phyloP scores from a whole-genome alignment of 805 yeast genomes.

The Pichia gijzeniarum region DNA sequence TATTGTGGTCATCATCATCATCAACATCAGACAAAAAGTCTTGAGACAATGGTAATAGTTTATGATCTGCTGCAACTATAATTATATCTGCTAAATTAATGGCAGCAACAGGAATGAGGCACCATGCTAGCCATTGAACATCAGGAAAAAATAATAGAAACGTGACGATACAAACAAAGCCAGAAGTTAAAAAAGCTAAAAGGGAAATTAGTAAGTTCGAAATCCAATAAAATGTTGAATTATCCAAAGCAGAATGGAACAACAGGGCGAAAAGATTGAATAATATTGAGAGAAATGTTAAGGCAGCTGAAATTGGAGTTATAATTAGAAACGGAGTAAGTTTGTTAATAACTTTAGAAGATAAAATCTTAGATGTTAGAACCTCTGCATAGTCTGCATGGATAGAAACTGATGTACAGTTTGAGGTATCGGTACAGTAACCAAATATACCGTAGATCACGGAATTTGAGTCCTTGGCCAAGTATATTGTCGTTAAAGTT shows the following conservation, averaged over 20 bases:
- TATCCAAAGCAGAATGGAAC: background rate
- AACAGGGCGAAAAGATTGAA: constrained; percentile 29
- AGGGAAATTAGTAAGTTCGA: constrained; percentile 40
- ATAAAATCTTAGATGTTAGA: background rate
- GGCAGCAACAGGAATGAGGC: constrained; percentile 60
- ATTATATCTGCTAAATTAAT: constrained; percentile 47
- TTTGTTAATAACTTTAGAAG: constrained; percentile 35
- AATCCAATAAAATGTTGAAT: constrained; percentile 30
- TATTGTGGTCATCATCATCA: constrained; percentile 2
- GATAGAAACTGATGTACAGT: constrained; percentile 33
- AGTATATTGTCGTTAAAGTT: constrained; percentile 39
- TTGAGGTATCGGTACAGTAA: constrained; percentile 36
- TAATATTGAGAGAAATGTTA: constrained; percentile 43
- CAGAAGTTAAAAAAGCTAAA: constrained; percentile 47
- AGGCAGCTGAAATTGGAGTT: constrained; percentile 61
- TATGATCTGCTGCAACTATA: constrained; percentile 36
- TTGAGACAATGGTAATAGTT: constrained; percentile 12
- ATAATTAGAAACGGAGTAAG: constrained; percentile 51
- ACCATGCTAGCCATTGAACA: constrained; percentile 68
- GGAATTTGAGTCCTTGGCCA: constrained; percentile 41
- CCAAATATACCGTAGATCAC: constrained; percentile 61
- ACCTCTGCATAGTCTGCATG: background rate
- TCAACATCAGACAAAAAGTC: constrained; percentile 9
- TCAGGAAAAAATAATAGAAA: constrained; percentile 59
- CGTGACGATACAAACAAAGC: constrained; percentile 47